Percentiles rank a stretch among this genome's conserved stretches.
Conservation (phyloP, 2,329 filamentous ascomycete species). For the Beauveria scarabaeidicola region DNA sequence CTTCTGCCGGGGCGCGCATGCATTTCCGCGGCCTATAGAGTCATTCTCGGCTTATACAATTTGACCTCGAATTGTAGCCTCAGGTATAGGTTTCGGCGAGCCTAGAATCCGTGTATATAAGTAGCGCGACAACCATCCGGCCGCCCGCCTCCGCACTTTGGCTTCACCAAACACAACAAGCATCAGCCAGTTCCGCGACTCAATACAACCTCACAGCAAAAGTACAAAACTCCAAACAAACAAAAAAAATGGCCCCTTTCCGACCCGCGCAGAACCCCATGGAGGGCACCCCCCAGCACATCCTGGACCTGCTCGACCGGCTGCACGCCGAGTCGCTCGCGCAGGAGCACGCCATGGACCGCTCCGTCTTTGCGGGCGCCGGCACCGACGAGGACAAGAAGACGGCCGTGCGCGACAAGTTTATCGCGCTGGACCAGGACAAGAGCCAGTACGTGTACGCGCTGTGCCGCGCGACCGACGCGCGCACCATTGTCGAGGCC, state of each 20-base stretch:
- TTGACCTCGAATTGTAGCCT: background rate
- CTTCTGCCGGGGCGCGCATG: background rate
- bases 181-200: background rate
- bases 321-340: slow-evolving; percentile 15
- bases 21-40: background rate
- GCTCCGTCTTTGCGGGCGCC: slow-evolving; percentile 1
- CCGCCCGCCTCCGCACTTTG: background rate
- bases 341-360: slow-evolving; percentile 13
- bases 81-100: background rate
- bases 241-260: background rate
- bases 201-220: background rate
- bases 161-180: background rate
- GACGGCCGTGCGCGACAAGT: slow-evolving; percentile 38
- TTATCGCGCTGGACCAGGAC: slow-evolving; percentile 47
- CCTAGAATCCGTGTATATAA: background rate
- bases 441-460: slow-evolving; percentile 46
- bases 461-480: slow-evolving; percentile 35
- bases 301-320: slow-evolving; percentile 13
- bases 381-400: slow-evolving; percentile 19
- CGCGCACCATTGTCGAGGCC: slow-evolving; percentile 43
- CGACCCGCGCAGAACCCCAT: slow-evolving; percentile 10
- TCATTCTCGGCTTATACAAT: background rate
- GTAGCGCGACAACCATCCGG: background rate
- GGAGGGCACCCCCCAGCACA: slow-evolving; percentile 10
- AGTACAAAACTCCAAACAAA: background rate